Evolutionary conservation across 2,329 filamentous ascomycete genomes (phyloP), one percentile per base, ranked within the genome.

Genomic region (Colletotrichum cuscutae): DNA sequence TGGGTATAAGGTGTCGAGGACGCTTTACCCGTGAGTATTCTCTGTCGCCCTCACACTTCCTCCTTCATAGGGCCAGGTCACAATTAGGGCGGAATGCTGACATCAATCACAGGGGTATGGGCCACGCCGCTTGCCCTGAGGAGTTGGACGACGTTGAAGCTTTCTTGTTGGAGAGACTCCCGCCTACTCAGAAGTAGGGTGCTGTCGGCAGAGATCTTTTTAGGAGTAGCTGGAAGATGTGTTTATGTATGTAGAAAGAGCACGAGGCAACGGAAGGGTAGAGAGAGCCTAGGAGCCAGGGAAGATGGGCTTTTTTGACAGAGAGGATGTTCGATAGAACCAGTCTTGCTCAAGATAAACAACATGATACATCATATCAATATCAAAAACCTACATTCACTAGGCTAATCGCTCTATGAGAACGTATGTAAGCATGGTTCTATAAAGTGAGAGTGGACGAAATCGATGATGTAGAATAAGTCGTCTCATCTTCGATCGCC

Each of bases 81-180:
- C 11, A 24, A 26, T 5, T 15, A 13, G 6, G 30, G 13, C 13
- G 56, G 35, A 24, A 15, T n/a, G 66, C n/a, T 62, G n/a, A 63
- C 26, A 64, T 60, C 22, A 56, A 15, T 53, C 37, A 12, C 61
- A 94, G 92, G 71, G 89, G 89, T 12, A 89, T 98, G 80, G 86
- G 86, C 15, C 96, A 98, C 81, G 93, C 91, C 5, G 95, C 95
- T 2, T 92, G 91, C 76, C 87, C 91, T 5, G 86, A 93, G 74
- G 96, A 98, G 84, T 90, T 98, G 67, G 90, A 97, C 74, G 93
- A 97, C 77, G 86, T 98, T 22, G 94, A 97, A 83, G 80, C 78
- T 1, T 91, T 89, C 74, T 75, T 92, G 64, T 80, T 77, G 42
- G 79, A 83, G 68, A 82, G 82, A 57, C 81, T 91, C 65, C 86